Percentiles rank a stretch among this genome's conserved stretches.
Conservation (phyloP, 371 early-diverging fungal species). For the Lichtheimia ornata region DNA sequence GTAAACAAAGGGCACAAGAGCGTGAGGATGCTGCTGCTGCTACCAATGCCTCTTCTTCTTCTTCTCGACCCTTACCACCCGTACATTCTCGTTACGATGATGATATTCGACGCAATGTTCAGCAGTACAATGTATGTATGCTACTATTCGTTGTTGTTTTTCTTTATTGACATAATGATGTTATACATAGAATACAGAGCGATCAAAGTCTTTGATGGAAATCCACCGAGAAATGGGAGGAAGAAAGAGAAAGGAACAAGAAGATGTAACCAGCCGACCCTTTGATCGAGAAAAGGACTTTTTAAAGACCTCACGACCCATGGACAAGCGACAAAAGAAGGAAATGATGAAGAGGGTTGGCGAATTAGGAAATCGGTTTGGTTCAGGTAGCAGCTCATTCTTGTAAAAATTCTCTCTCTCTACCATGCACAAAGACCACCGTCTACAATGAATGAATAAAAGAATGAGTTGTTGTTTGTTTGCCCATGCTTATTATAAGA, state of each 20-base stretch:
- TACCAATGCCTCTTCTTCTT: neutral
- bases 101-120: slow-evolving; percentile 2
- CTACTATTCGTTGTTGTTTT: no score
- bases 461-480: neutral
- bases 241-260: slow-evolving; percentile 28
- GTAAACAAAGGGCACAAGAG: slow-evolving; percentile 20
- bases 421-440: slow-evolving; percentile 15
- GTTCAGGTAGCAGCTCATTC: slow-evolving; percentile 46
- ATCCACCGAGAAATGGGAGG: slow-evolving; percentile 35
- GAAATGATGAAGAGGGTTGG: slow-evolving; percentile 48
- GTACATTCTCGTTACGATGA: neutral
- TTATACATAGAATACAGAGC: slow-evolving; percentile 29
- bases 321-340: slow-evolving; percentile 50
- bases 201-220: slow-evolving; percentile 53
- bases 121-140: slow-evolving; percentile 3
- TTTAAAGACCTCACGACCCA: slow-evolving; percentile 23
- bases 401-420: slow-evolving; percentile 28
- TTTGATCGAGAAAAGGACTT: slow-evolving; percentile 63
- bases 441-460: slow-evolving; percentile 6
- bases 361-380: slow-evolving; percentile 50
- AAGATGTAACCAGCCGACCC: slow-evolving; percentile 54
- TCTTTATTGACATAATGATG: no score
- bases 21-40: slow-evolving; percentile 6
- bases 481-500: neutral
- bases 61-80: neutral